phyloP scores from a whole-genome alignment of 495 filamentous ascomycete species.

The Sordaria brevicollis region DNA sequence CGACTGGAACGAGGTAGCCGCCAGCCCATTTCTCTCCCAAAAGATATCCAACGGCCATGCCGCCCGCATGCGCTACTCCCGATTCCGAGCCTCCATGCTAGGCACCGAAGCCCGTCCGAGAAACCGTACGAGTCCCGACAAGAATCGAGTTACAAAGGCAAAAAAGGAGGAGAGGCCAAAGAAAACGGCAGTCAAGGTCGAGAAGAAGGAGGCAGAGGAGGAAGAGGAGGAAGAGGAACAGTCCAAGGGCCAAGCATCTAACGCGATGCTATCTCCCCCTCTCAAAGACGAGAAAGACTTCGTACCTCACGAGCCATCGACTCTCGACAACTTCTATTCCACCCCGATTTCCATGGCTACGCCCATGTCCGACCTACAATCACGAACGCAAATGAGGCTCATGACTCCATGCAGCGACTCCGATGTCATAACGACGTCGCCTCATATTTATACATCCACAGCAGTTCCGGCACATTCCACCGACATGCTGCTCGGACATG shows the following conservation, averaged over 20 bases:
- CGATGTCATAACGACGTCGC: slow-evolving; percentile 19
- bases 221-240: slow-evolving; percentile 17
- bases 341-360: neutral
- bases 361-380: slow-evolving; percentile 8
- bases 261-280: neutral
- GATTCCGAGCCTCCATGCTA: slow-evolving; percentile 44
- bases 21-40: slow-evolving; percentile 36
- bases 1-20: slow-evolving; percentile 63
- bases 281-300: neutral
- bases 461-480: slow-evolving; percentile 5
- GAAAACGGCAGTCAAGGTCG: slow-evolving; percentile 2
- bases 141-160: slow-evolving; percentile 26
- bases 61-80: slow-evolving; percentile 69
- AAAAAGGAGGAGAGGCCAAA: slow-evolving; percentile 22
- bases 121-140: slow-evolving; percentile 26
- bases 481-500: slow-evolving; percentile 16
- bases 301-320: slow-evolving; percentile 1
- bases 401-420: slow-evolving; percentile 37
- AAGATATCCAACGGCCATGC: slow-evolving; percentile 72
- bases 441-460: slow-evolving; percentile 14
- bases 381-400: slow-evolving; percentile 18
- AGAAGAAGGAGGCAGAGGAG: slow-evolving; percentile 24
- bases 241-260: neutral
- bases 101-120: slow-evolving; percentile 30
- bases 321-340: slow-evolving; percentile 1